Evolutionary conservation across 106 monocot genomes (phyloP).

Genomic region (Apostasia shenzhenica): DNA sequence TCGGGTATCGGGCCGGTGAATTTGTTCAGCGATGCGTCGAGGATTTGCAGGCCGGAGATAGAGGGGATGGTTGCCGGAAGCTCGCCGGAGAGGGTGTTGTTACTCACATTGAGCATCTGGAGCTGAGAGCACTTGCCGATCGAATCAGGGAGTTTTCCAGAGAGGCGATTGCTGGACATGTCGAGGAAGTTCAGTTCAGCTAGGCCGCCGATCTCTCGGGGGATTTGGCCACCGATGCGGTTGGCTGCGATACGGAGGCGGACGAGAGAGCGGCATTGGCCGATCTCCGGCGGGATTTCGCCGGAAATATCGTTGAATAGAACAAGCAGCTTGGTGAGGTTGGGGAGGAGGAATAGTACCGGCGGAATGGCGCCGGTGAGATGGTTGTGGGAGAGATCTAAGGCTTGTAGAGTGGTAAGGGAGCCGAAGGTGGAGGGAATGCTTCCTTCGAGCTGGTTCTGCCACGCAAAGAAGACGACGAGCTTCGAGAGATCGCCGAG

Average conservation of each 20-base stretch:
- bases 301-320: conserved; percentile 85
- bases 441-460: conserved; percentile 86
- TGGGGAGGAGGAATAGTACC: conserved; percentile 58
- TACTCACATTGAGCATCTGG: conserved; percentile 76
- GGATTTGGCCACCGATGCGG: conserved; percentile 57
- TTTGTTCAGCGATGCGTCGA: conserved; percentile 62
- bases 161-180: conserved; percentile 55
- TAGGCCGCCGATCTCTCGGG: conserved; percentile 49
- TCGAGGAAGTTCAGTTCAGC: conserved; percentile 65
- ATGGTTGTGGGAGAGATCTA: conserved; percentile 84
- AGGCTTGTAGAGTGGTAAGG: conserved; percentile 50
- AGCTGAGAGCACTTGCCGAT: conserved; percentile 71
- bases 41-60: conserved; percentile 49
- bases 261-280: conserved; percentile 48
- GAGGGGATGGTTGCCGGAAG: conserved; percentile 45
- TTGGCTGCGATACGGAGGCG: conserved; percentile 69
- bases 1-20: conserved; percentile 61
- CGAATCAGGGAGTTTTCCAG: conserved; percentile 49
- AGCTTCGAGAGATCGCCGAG: conserved; percentile 49
- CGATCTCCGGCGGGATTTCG: conserved; percentile 70
- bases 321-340: conserved; percentile 80
- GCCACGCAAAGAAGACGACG: conserved; percentile 69
- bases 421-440: conserved; percentile 49
- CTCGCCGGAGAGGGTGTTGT: conserved; percentile 54
- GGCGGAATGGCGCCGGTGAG: conserved; percentile 78